Evolutionary conservation across 129 eudicot genomes (phyloP), one percentile per base, ranked within the genome.

Genomic region (Kitagawia praeruptora): DNA sequence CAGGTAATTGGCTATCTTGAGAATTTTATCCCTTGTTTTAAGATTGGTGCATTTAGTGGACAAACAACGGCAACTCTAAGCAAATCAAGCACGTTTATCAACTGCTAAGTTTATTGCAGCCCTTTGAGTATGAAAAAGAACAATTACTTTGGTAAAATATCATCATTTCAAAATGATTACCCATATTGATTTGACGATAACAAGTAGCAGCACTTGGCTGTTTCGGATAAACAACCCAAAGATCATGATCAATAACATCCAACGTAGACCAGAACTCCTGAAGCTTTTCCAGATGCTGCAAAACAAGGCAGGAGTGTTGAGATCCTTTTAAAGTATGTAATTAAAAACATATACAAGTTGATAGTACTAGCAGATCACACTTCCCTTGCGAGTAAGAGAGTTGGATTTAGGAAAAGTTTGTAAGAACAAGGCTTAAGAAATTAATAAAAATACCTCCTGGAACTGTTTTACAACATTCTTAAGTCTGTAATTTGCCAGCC

Each of bases 231-330:
- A 75, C 79, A 77, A 88, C 89, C 87, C 81, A 87, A 71, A 88
- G 91, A 80, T 86, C 80, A 49, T 72, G 85, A 82, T 90, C 97
- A 69, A 92, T 88, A 74, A 83, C 90, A 75, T 87, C 96, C 83
- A 90, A 63, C 6, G 85, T 80, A 75, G 87, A 81, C 97, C 97
- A 92, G 77, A 92, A 84, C 7, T 85, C 87, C 90, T 92, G 93
- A 83, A 92, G 90, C 83, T 84, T 88, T 78, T 90, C 90, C 72
- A 92, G 81, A 87, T 92, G 97, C 97, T 92, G 87, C 37, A 27
- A 46, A 39, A 84, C 75, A 70, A 42, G 81, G 76, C 80, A 86
- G 28, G 66, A 78, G 48, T 4, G 42, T 77, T 80, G n/a, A 84
- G 18, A 82, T 61, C 73, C 0, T 64, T 46, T 72, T 67, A 42